Base-by-base conservation (phyloP, 768 basidiomycete species). In the Rhizopogon vulgaris region DNA sequence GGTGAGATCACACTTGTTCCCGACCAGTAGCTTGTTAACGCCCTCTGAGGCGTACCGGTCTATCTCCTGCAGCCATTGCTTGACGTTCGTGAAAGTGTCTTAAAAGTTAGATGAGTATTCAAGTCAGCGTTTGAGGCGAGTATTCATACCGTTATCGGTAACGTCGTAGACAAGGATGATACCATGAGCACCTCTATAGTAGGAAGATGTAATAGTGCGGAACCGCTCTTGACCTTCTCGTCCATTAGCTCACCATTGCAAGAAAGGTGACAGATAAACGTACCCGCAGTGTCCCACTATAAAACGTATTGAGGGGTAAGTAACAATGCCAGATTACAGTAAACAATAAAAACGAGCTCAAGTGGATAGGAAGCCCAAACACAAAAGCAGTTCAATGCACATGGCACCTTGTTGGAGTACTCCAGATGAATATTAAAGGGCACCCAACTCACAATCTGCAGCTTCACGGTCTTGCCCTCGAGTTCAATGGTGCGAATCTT, bases 101-200 rank as follows among this genome's bases (percentile, higher is more conserved):
- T 54, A 27, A 37, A 14, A 34, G 41, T 63, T 50, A 53, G 14
- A 32, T 37, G 47, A 57, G 48, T 30, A 42, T 22, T 32, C 18
- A 41, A 41, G 38, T 10, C 30, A 36, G 40, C 39, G 34, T 17
- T 48, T 43, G 38, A 17, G 48, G 22, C 18, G 5, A 25, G 41
- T 12, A 14, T 43, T 11, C 73, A 41, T 55, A 87, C 88, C 91
- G 63, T 90, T 91, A 74, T 97, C 94, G 39, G 94, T 95, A 49
- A 97, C 94, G 68, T 93, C 90, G 75, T 97, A 98, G n/a, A 98
- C 94, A 46, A 98, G 88, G 63, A 98, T 89, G 67, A 98, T 98
- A 57, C 96, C 96, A 67, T 95, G 93, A 43, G 96, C 96, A 38
- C 96, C 96, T 54, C 96, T 84, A 76, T 99, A 99, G 78, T 99